Conservation (phyloP, 192 early-diverging fungal species). For the Lunasporangiospora selenospora region DNA sequence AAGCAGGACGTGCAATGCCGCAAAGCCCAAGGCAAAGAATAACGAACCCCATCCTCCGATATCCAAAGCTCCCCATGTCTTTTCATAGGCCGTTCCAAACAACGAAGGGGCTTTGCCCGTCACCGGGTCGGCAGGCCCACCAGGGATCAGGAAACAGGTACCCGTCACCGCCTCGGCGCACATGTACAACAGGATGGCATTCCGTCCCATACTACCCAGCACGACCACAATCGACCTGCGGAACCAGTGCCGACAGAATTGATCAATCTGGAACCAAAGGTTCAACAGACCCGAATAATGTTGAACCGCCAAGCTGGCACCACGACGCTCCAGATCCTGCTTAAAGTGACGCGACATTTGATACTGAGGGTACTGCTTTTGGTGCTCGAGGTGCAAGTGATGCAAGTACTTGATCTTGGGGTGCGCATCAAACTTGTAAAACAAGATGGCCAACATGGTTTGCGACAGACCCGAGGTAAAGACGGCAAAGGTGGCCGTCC, state of each 20-base stretch:
- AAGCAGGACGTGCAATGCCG: conserved; percentile 17
- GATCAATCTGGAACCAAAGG: conserved; percentile 19
- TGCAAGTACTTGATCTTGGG: conserved; percentile 25
- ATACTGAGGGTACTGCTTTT: conserved; percentile 10
- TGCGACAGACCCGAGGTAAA: conserved; percentile 44
- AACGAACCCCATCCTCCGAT: conserved; percentile 38
- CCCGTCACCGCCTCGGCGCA: conserved; percentile 40
- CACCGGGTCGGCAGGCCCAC: conserved; percentile 11
- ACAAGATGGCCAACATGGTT: conserved; percentile 37
- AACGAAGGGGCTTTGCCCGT: conserved; percentile 16
- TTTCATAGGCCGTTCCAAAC: conserved; percentile 7
- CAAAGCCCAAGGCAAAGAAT: conserved; percentile 36
- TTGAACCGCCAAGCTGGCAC: neutral
- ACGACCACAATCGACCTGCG: conserved; percentile 15
- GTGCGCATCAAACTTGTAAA: conserved; percentile 51
- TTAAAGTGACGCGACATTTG: conserved; percentile 10
- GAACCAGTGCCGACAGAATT: conserved; percentile 41
- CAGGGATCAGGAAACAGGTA: conserved; percentile 36
- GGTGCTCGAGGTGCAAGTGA: conserved; percentile 22
- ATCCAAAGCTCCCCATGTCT: conserved; percentile 33
- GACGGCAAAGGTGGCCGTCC: conserved; percentile 62
- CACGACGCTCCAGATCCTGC: neutral
- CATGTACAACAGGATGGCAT: conserved; percentile 58
- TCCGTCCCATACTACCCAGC: conserved; percentile 53
- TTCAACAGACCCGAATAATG: conserved; percentile 23